Evolutionary conservation across 306 rosid genomes (phyloP), one percentile per base, ranked within the genome.

Genomic region (Rosa rugosa): DNA sequence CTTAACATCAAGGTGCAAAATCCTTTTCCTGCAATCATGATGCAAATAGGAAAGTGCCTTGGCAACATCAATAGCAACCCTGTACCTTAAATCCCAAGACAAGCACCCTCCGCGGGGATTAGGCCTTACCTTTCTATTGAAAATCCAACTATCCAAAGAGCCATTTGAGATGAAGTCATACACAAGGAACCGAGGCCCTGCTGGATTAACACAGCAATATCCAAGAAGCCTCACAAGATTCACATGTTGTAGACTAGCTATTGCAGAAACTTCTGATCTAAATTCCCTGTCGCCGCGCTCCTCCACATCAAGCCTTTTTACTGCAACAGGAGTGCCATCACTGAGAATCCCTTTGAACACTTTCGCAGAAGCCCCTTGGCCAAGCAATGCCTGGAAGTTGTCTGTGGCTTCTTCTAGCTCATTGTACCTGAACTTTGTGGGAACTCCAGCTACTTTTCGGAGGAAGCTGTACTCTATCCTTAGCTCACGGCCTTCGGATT

Each of bases 401-500:
- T 92, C 95, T 0, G 99, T 95, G 22, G 99, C 99, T 57, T 91
- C 91, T 9, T 86, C 99, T 4, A 94, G 87, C 84, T 94, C 99
- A 72, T 87, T 86, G 85, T 36, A 91, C 25, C 94, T 85, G 20
- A 80, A 95, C 80, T 88, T 95, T 0, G 90, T 88, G 0, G 99
- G 99, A 72, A 95, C 85, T 0, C 99, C 98, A 0, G 99, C 99
- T 45, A 95, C 90, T 75, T 90, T 95, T 27, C 99, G 63, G 8
- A 95, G 77, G 73, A 95, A 95, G 79, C 98, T 95, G 70, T 95
- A 95, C 87, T 95, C 97, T 27, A 91, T 84, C 34, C 98, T 87
- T 56, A 95, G 98, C 89, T 95, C 99, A 69, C 85, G 63, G 3
- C 98, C 97, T 81, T 92, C 95, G 5, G 98, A 83, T 20, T 47